Evolutionary conservation across 2,329 filamentous ascomycete genomes (phyloP), one percentile per base, ranked within the genome.

Genomic region (Helminthosporium solani): DNA sequence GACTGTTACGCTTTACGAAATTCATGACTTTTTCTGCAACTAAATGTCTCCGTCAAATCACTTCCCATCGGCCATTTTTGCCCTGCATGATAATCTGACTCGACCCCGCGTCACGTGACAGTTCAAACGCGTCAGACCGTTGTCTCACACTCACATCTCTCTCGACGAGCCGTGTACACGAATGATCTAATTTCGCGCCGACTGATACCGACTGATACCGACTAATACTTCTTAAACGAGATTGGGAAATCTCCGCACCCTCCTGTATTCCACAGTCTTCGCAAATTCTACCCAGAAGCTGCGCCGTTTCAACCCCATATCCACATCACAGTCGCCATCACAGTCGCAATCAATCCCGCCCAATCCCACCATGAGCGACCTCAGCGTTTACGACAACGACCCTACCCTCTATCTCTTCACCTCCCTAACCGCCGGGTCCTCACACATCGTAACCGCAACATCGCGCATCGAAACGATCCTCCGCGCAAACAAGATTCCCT

Each of bases 391-490:
- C 54, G 74, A 77, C 48, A 70, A 69, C 46, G 74, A 76, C 55
- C 70, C 71, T 2, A 71, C 71, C 12, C 84, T 99, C 52, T 99
- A 94, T 76, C 87, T 99, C 61, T 96, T 95, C 75, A 97, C 94
- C 50, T 97, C 92, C 42, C 80, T 99, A 45, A 97, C 94, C 16
- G 89, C 94, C 48, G 94, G 94, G 54, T 96, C 90, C 33, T 95
- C 90, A 19, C 90, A 96, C 71, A 96, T 97, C 69, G 85, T 97
- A 64, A 97, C 94, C 33, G 94, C 91, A 20, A 97, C 94, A 1
- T 95, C 91, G 44, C 88, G 94, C 38, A 84, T 99, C 58, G 92
- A 99, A 73, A 96, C 91, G 11, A 97, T 99, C 64, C 81, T 99
- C 49, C 92, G 90, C 66, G 91, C 90, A 53, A 96, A 97, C 78